Evolutionary conservation across 371 early-diverging fungal genomes (phyloP).

Genomic region (Chytridiales sp.): DNA sequence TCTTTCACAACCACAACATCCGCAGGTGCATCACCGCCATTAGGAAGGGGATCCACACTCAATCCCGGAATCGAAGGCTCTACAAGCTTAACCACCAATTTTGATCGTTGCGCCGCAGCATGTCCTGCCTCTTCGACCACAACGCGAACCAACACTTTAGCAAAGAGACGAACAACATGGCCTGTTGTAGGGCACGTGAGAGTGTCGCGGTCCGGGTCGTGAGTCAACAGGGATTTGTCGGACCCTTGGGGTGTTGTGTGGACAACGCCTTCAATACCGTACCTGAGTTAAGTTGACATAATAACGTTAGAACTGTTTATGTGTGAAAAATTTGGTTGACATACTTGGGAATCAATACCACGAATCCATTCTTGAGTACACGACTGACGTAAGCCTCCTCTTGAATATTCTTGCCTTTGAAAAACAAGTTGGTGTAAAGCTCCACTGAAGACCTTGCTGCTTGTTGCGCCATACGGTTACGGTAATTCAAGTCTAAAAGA

Average conservation of each 20-base stretch:
- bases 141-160: conserved; percentile 72
- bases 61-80: conserved; percentile 60
- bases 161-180: conserved; percentile 69
- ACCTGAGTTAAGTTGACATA: conserved; percentile 38
- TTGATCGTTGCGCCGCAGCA: conserved; percentile 32
- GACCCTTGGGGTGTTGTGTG: conserved; percentile 45
- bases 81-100: conserved; percentile 52
- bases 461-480: conserved; percentile 94
- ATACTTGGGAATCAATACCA: conserved; percentile 82
- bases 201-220: conserved; percentile 20
- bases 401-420: conserved; percentile 79
- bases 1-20: conserved; percentile 1
- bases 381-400: conserved; percentile 90
- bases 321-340: not conserved
- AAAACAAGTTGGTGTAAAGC: conserved; percentile 91
- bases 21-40: too few species aligned
- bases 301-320: not conserved
- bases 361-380: conserved; percentile 89
- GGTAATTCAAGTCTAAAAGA: conserved; percentile 79
- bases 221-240: not conserved
- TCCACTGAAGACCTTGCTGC: conserved; percentile 92
- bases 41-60: conserved; percentile 27
- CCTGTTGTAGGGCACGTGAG: conserved; percentile 40
- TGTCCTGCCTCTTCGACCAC: conserved; percentile 69
- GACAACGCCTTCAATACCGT: conserved; percentile 92